Evolutionary conservation across 2,329 filamentous ascomycete genomes (phyloP), one percentile per base, ranked within the genome.

Genomic region (Daldinia sp.): DNA sequence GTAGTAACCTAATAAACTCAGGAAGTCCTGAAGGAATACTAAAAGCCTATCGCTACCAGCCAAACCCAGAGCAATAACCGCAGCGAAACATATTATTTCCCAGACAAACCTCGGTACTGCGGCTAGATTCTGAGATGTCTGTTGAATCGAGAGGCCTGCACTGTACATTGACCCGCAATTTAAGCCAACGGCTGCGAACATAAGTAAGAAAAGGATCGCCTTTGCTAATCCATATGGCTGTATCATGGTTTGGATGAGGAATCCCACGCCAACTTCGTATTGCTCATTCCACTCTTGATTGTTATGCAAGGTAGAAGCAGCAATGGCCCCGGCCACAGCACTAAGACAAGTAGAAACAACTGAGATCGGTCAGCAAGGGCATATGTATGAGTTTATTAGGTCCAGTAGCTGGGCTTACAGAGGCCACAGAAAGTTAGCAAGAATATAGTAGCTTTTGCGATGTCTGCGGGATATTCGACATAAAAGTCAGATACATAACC

Each of bases 1-100:
- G 78, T 80, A 83, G 72, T 84, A 84, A n/a, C 81, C 81, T 15
- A 84, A 74, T 45, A 83, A 73, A 23, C 76, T 77, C 19, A 83
- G 70, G 68, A 84, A 82, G 64, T 82, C 77, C 60, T 81, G 70
- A 1, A 84, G 73, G 29, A 81, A 79, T 1, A 71, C 72, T 45
- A 79, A 73, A 5, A 84, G 76, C 58, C 80, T 66, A 58, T 83
- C 74, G 17, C 76, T 74, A 45, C 77, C 77, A 29, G 75, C 77
- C 49, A 84, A 75, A 3, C 77, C 78, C 4, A 84, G 72, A 15
- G 77, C 72, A 17, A 83, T 73, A 53, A 83, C 79, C 43, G 74
- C 77, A 17, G 75, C 76, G 63, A 83, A 82, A 69, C 78, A 78
- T 43, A 82, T 50, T 3, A 79, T 61, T 0, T 80, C 82, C 80